phyloP scores from a whole-genome alignment of 2,329 filamentous ascomycete species.

The Botrytis porri region DNA sequence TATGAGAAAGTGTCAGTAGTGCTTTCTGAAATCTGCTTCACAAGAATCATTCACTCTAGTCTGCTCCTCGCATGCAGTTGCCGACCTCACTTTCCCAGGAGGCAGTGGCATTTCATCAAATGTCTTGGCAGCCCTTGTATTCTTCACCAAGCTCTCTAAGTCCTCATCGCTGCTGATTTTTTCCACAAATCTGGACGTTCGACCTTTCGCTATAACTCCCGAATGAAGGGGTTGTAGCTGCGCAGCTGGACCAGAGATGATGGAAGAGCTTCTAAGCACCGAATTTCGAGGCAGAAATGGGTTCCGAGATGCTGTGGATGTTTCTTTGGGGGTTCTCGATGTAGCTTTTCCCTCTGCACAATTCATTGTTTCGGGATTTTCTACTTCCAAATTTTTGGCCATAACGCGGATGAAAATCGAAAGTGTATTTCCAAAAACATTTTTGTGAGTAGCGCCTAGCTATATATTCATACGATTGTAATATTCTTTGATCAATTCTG shows the following conservation, averaged over 20 bases:
- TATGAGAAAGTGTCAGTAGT: background rate
- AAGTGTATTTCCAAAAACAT: background rate
- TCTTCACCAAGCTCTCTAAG: background rate
- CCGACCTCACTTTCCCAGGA: background rate
- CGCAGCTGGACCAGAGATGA: background rate
- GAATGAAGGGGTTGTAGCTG: background rate
- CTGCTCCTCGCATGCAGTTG: background rate
- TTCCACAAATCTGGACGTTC: background rate
- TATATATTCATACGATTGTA: background rate
- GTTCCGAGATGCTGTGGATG: background rate
- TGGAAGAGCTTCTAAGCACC: background rate
- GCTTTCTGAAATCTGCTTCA: background rate
- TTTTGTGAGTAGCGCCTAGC: fast-evolving
- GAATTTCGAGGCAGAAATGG: background rate
- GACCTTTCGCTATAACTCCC: background rate
- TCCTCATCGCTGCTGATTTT: background rate
- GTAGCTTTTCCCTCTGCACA: fast-evolving
- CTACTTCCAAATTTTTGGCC: background rate
- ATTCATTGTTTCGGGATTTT: background rate
- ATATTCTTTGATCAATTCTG: no score
- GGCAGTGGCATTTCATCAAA: background rate
- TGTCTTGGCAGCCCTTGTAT: background rate
- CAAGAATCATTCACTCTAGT: background rate
- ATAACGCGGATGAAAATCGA: background rate
- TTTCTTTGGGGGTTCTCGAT: background rate